Evolutionary conservation across 2,329 filamentous ascomycete genomes (phyloP).

Genomic region (Ophiosphaerella herpotricha): DNA sequence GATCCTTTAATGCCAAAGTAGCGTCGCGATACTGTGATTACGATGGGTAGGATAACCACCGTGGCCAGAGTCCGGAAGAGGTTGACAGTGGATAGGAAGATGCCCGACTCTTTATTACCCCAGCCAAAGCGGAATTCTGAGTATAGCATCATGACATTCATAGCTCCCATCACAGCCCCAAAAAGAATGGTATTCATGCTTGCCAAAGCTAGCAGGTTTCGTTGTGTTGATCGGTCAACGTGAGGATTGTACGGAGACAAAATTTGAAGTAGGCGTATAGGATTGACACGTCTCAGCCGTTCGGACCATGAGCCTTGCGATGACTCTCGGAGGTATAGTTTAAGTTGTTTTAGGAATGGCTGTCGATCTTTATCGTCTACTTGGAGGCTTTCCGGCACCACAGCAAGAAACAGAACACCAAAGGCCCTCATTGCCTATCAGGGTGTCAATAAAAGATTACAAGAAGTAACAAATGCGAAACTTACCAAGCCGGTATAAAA

Average conservation of each 20-base stretch:
- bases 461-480: background rate
- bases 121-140: background rate
- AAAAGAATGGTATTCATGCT: background rate
- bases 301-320: background rate
- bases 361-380: background rate
- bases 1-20: background rate
- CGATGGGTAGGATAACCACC: background rate
- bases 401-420: background rate
- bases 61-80: background rate
- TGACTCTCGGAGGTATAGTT: background rate
- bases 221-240: background rate
- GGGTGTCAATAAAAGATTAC: background rate
- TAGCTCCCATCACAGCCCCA: background rate
- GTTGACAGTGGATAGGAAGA: background rate
- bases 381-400: background rate
- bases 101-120: background rate
- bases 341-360: background rate
- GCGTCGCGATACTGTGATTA: background rate
- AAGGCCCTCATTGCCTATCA: background rate
- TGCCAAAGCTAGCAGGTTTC: background rate
- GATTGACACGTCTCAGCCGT: no score
- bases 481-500: background rate
- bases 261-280: no score
- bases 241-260: no score
- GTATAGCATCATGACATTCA: background rate